Conservation (phyloP, 2,329 filamentous ascomycete genomes). For the Fusarium pininemorale region DNA sequence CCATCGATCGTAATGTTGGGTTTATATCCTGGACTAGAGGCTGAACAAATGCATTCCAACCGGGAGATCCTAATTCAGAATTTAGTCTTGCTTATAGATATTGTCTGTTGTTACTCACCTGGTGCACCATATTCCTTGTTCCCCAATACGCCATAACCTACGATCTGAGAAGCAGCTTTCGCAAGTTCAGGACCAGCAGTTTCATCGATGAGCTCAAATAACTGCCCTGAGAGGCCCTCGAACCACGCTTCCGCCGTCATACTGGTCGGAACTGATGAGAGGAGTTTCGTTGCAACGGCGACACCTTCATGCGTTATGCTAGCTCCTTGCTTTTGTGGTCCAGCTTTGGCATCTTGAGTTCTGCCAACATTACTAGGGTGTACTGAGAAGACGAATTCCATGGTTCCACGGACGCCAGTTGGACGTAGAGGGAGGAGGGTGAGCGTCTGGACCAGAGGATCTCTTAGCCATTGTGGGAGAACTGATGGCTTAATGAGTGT, state of each 20-base stretch:
- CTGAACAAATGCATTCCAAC: slow-evolving; percentile 70
- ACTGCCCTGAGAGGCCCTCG: slow-evolving; percentile 65
- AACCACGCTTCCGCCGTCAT: slow-evolving; percentile 69
- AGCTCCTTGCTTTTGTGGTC: slow-evolving; percentile 65
- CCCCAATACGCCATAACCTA: slow-evolving; percentile 70
- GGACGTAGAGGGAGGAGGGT: slow-evolving; percentile 68
- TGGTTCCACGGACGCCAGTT: slow-evolving; percentile 71
- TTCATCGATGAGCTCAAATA: slow-evolving; percentile 70
- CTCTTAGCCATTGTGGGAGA: slow-evolving; percentile 68
- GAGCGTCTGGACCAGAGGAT: slow-evolving; percentile 64
- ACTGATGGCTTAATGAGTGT: slow-evolving; percentile 69
- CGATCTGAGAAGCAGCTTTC: slow-evolving; percentile 50
- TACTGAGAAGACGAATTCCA: slow-evolving; percentile 77
- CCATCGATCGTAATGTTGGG: slow-evolving; percentile 46
- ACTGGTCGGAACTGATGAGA: slow-evolving; percentile 66
- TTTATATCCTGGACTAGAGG: slow-evolving; percentile 65
- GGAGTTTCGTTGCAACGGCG: slow-evolving; percentile 67
- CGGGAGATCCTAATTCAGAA: slow-evolving; percentile 56
- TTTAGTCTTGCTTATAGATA: neutral
- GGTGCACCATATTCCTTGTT: slow-evolving; percentile 71
- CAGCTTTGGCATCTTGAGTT: slow-evolving; percentile 49
- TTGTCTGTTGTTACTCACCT: slow-evolving; percentile 47
- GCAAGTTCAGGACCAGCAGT: slow-evolving; percentile 47
- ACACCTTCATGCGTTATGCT: slow-evolving; percentile 75
- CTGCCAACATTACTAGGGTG: slow-evolving; percentile 63